Evolutionary conservation across 176 grass and related monocot species (phyloP), one percentile per base, ranked within the genome.

Genomic region (Eragrostis nindensis): DNA sequence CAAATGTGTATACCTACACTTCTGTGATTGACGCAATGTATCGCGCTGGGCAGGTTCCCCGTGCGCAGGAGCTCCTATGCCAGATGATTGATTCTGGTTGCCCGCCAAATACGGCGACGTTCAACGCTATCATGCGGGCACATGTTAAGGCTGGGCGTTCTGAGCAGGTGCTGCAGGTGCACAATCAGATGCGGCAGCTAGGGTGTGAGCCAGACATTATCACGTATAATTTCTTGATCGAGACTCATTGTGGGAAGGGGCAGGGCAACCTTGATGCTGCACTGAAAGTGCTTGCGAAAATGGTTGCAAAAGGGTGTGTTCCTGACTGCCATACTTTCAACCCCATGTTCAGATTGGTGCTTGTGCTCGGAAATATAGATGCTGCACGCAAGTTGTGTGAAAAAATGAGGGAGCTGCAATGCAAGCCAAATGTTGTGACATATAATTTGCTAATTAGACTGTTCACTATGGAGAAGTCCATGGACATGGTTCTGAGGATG

Each of bases 1-100:
- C 96, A 1, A 98, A 98, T 72, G 96, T 93, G 82, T 98, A 98
- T 52, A 95, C 96, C 21, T 95, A 93, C 75, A 98, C 92, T 5
- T 57, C 88, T 18, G 87, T 98, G 80, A 98, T 98, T 1, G 92
- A 98, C 62, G 90, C 96, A 45, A 98, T 98, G 96, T 93, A 91
- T 68, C 85, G 92, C 27, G 92, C 84, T 0, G 90, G 88, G 3
- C 96, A 98, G 76, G 80, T 98, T 54, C 96, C 92, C 16, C 88
- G 90, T 12, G 96, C 96, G 0, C 90, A 95, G 66, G 96, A 98
- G 86, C 88, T 98, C 18, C 70, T 95, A 11, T 89, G 86, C 76
- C 92, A 95, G 57, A 95, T 95, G 96, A 91, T 98, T 1, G 88
- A 93, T 54, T 79, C 82, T 2, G 96, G 90, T 12, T 95, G 92